phyloP scores from a whole-genome alignment of 108 stramenopile genomes.

The Nitzschia inconspicua region DNA sequence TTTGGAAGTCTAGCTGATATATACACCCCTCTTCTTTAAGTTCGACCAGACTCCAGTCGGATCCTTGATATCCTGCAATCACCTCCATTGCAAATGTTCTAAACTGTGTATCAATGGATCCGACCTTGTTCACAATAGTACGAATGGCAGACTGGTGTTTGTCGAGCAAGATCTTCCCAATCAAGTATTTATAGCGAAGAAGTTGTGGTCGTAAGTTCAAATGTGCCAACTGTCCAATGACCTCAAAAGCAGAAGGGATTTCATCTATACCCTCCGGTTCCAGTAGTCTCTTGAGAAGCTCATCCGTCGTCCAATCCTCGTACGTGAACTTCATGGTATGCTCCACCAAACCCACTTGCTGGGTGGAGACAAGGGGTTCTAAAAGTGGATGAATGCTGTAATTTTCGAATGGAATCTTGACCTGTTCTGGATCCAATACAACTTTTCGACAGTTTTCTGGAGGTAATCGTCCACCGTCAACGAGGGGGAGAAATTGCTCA shows the following conservation, averaged over 20 bases:
- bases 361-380: no score
- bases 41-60: slow-evolving; percentile 49
- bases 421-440: slow-evolving; percentile 25
- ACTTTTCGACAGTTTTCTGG: slow-evolving; percentile 42
- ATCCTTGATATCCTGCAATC: slow-evolving; percentile 57
- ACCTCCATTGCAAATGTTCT: slow-evolving; percentile 98
- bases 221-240: slow-evolving; percentile 93
- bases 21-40: slow-evolving; percentile 87
- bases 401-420: background rate
- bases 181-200: slow-evolving; percentile 86
- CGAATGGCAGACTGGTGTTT: slow-evolving; percentile 81
- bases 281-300: slow-evolving; percentile 67
- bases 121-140: slow-evolving; percentile 95
- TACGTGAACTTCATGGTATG: slow-evolving; percentile 34
- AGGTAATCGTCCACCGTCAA: slow-evolving; percentile 13
- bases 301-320: slow-evolving; percentile 66
- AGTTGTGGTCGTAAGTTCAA: slow-evolving; percentile 89
- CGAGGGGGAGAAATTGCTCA: background rate
- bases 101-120: slow-evolving; percentile 87
- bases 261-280: slow-evolving; percentile 41
- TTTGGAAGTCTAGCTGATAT: slow-evolving; percentile 89
- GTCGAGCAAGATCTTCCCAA: slow-evolving; percentile 92
- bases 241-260: slow-evolving; percentile 91
- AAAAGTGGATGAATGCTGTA: no score
- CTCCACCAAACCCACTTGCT: background rate